phyloP scores from a whole-genome alignment of 2,329 filamentous ascomycete genomes.

The Alternaria postmessia region DNA sequence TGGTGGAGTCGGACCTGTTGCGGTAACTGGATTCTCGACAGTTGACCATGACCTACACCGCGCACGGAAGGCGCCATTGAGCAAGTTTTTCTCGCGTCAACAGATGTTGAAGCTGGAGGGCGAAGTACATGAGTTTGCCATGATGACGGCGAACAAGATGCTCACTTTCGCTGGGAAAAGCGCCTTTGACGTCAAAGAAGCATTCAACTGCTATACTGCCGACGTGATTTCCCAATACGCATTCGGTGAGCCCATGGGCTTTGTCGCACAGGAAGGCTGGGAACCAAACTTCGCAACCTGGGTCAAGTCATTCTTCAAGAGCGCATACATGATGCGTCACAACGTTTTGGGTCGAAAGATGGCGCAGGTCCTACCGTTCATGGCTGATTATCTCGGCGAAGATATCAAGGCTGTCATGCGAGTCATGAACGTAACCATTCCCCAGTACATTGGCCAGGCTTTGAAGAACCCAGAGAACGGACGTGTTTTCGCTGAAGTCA shows the following conservation, averaged over 20 bases:
- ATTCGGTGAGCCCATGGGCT: constrained; percentile 39
- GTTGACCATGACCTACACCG: constrained; percentile 46
- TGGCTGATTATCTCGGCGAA: constrained; percentile 38
- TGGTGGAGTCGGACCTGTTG: constrained; percentile 35
- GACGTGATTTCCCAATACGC: constrained; percentile 39
- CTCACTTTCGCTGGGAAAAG: constrained; percentile 30
- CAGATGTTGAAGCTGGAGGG: constrained; percentile 38
- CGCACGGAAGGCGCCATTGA: constrained; percentile 40
- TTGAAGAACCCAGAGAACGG: constrained; percentile 36
- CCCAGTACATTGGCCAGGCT: constrained; percentile 32
- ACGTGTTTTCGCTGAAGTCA: constrained; percentile 33
- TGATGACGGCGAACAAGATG: constrained; percentile 27
- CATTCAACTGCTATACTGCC: constrained; percentile 38
- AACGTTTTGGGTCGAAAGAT: constrained; percentile 32
- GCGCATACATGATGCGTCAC: constrained; percentile 41
- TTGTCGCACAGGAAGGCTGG: constrained; percentile 39
- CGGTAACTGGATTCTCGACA: constrained; percentile 37
- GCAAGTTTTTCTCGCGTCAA: constrained; percentile 48
- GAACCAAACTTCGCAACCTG: constrained; percentile 39
- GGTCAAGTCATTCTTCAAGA: constrained; percentile 38
- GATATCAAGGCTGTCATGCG: constrained; percentile 37
- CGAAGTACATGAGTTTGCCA: constrained; percentile 31
- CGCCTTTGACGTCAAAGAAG: constrained; percentile 38
- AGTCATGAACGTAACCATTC: constrained; percentile 38
- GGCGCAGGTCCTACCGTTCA: constrained; percentile 35